phyloP scores from a whole-genome alignment of 352 stramenopile species.

The Phytophthora citrophthora region DNA sequence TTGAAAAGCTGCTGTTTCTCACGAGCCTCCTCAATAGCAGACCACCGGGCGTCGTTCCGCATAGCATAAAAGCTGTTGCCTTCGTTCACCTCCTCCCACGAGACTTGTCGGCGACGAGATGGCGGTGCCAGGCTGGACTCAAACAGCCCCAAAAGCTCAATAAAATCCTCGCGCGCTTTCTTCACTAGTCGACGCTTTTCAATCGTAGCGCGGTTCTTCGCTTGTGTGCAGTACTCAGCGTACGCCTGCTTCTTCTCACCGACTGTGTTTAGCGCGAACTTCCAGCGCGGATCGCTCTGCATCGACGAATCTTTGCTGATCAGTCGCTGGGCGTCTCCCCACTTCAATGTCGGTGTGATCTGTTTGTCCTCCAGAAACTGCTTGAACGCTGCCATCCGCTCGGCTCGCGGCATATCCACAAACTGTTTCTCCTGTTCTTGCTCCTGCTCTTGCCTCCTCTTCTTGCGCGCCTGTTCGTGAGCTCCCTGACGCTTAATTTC shows the following conservation, averaged over 20 bases:
- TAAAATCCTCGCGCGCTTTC: constrained; percentile 74
- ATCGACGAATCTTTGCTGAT: constrained; percentile 61
- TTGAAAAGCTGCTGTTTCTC: constrained; percentile 78
- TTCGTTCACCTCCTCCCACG: constrained; percentile 60
- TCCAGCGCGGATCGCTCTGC: constrained; percentile 69
- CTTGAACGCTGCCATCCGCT: constrained; percentile 73
- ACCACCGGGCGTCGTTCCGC: constrained; percentile 70
- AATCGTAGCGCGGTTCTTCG: constrained; percentile 70
- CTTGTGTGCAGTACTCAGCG: constrained; percentile 82
- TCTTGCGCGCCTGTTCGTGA: constrained; percentile 35
- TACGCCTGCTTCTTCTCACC: constrained; percentile 89
- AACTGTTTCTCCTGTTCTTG: constrained; percentile 49
- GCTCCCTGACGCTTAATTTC: constrained; percentile 25
- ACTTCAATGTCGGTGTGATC: constrained; percentile 76
- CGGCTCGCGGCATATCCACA: constrained; percentile 49
- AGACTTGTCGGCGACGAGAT: constrained; percentile 24
- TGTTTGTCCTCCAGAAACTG: constrained; percentile 72
- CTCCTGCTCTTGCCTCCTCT: constrained; percentile 56
- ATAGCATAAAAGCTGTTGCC: constrained; percentile 62
- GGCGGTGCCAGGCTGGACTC: constrained; percentile 45
- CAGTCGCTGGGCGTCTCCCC: constrained; percentile 69
- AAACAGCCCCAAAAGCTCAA: constrained; percentile 66
- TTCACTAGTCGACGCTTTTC: constrained; percentile 77
- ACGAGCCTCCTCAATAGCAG: constrained; percentile 61
- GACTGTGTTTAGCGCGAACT: constrained; percentile 63